Evolutionary conservation across 2,329 filamentous ascomycete genomes (phyloP), one percentile per base, ranked within the genome.

Genomic region (Ramularia endophylla): DNA sequence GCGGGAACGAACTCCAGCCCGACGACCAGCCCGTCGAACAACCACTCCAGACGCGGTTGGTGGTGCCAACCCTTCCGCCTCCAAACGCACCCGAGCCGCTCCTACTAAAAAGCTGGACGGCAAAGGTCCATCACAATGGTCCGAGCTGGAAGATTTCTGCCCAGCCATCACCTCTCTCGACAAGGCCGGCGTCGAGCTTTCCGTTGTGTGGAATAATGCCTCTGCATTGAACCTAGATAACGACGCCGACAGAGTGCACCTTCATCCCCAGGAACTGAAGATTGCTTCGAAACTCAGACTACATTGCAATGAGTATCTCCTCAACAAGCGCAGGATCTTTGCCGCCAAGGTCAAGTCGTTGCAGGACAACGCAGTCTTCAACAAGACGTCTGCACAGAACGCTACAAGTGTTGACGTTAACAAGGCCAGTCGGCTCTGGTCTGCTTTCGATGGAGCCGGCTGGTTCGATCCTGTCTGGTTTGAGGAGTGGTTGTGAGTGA

Each of bases 401-500:
- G 87, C 87, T n/a, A 94, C 87, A 75, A 94, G 94, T 71, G 95
- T 95, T 50, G 90, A 97, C 57, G 90, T 97, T 62, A 95, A 95
- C 72, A 97, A 95, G 71, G 87, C 89, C 3, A 94, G 87, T 52
- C 90, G 90, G 64, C 73, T 97, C 34, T 95, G 87, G 85, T 81
- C 81, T 27, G 87, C 87, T 5, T 97, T 87, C 60, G 85, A 95
- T 36, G 83, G 46, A n/a, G 52, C 54, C 11, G 58, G 58, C 8
- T 61, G 58, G 58, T 60, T 60, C 17, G 54, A 60, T 27, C 43
- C 51, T 38, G 42, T 52, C 32, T 52, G 47, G 45, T 56, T 57
- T 44, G 32, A 50, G 40, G 28, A 48, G 30, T 48, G 41, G 17
- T 20, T 55, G 27, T 45, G 44, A 41, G 8, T 6, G 22, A 25